Percentiles rank a stretch among this genome's conserved stretches.
phyloP scores from a whole-genome alignment of 306 rosid genomes.

The Prunus persica region Prunus_persica_NCBIv2 NC_034015.1:15552001-15552500 shows the following conservation, averaged over 20 bases:
- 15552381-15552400: background rate
- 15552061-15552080: background rate
- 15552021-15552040: slow-evolving; percentile 56
- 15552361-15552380: slow-evolving; percentile 26
- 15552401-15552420: background rate
- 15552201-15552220: slow-evolving; percentile 61
- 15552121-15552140: slow-evolving; percentile 2
- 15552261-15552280: slow-evolving; percentile 25
- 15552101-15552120: background rate
- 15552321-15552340: slow-evolving; percentile 46
- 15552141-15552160: slow-evolving; percentile 59
- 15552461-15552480: background rate
- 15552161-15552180: slow-evolving; percentile 39
- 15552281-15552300: slow-evolving; percentile 65
- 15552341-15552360: slow-evolving; percentile 23
- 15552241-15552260: slow-evolving; percentile 39
- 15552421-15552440: background rate
- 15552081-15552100: background rate
- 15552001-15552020: slow-evolving; percentile 45
- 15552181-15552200: slow-evolving; percentile 24
- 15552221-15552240: slow-evolving; percentile 37
- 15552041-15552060: background rate
- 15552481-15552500: background rate
- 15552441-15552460: no score
- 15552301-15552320: slow-evolving; percentile 48